Base-by-base conservation (phyloP, 208 protist genomes). In the Wallacemonas sp. region DNA sequence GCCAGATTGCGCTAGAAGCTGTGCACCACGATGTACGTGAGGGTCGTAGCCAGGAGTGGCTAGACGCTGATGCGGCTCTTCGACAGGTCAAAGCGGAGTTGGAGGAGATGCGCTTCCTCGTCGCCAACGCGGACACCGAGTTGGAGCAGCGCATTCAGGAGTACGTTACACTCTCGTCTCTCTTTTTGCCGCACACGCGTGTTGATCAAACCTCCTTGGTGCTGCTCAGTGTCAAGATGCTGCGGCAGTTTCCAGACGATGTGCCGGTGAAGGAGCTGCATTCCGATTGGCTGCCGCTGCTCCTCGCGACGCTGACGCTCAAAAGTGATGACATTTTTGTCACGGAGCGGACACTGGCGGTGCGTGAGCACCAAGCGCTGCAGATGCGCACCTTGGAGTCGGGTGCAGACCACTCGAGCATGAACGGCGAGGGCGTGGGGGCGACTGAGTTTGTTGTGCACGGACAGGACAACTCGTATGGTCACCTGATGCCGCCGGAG, bases 121-220 rank as follows among this genome's bases (percentile, higher is more conserved):
- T 83, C 31, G 47, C 69, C 30, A 79, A 77, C 26, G 77, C 76
- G 11, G 67, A 71, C 34, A 59, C 22, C 6, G 79, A 82, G 66
- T 38, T 86, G 69, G 66, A 77, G 68, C 65, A 78, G 36, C 59
- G 67, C 33, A 38, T 86, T 31, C 59, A 84, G 31, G 78, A 85
- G 70, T 74, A 72, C 53, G 64, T 80, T 14, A 31, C 51, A 34
- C 45, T 27, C 14, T 65, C 72, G 26, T 66, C 73, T 1, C 41
- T 86, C 46, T 84, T 90, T 33, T 59, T 90, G 17, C 83, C 83
- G 0, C 83, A 90, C 77, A 90, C 83, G 17, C 79, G 71, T 2
- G 42, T 72, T 31, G 83, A 90, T 31, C 77, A 86, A 47, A 60
- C 84, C 2, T 39, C 31, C 12, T 65, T 81, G 39, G 59, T 60